These are phyloP conservation scores for Cercospora sp. DNA, from an alignment of 2,329 filamentous ascomycete genomes.

Conservation along the genomic window DNA sequence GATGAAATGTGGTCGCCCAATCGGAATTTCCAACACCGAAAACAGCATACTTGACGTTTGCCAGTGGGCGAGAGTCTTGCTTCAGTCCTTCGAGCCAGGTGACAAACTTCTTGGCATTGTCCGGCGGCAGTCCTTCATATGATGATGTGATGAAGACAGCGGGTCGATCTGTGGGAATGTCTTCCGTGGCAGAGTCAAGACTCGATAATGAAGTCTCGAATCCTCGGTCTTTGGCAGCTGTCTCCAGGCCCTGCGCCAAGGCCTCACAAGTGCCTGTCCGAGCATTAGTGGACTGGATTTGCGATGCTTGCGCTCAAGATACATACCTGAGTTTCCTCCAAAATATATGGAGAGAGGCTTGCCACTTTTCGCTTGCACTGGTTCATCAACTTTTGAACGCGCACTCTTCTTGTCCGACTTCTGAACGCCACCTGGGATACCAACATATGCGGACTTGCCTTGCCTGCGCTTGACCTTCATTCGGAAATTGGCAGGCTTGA, in stretches of 20 bases:
- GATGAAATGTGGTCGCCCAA: slow-evolving; percentile 47
- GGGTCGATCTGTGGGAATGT: slow-evolving; percentile 41
- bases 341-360: slow-evolving; percentile 16
- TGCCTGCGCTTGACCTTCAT: slow-evolving; percentile 36
- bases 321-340: slow-evolving; percentile 15
- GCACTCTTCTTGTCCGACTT: slow-evolving; percentile 2
- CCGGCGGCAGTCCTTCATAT: slow-evolving; percentile 48
- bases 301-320: neutral
- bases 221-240: slow-evolving; percentile 41
- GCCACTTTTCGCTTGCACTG: neutral
- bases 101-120: slow-evolving; percentile 47
- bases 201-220: slow-evolving; percentile 41
- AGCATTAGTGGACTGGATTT: neutral
- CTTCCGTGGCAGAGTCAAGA: slow-evolving; percentile 35
- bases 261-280: slow-evolving; percentile 42
- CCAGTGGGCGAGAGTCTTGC: slow-evolving; percentile 27
- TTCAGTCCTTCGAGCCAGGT: slow-evolving; percentile 39
- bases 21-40: slow-evolving; percentile 48
- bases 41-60: slow-evolving; percentile 43
- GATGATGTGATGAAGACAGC: slow-evolving; percentile 45
- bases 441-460: slow-evolving; percentile 9
- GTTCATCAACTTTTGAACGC: neutral
- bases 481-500: slow-evolving; percentile 47
- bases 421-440: slow-evolving; percentile 14
- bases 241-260: slow-evolving; percentile 43